Base-by-base conservation (phyloP, 208 protist species). In the Crithidia sp. region DNA sequence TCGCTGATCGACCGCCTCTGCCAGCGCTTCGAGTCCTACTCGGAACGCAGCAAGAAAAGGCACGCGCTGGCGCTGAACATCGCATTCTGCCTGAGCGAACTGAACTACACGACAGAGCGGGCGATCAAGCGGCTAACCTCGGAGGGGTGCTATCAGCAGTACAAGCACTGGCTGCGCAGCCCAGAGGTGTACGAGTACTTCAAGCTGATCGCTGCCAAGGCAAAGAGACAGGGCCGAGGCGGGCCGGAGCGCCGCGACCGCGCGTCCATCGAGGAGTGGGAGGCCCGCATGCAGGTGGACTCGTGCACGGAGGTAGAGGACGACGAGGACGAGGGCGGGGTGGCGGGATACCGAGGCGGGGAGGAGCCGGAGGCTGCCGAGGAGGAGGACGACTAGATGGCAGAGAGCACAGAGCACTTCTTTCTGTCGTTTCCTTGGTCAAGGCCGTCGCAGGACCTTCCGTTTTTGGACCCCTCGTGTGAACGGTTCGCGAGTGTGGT, bases 1-100 rank as follows among this genome's bases (percentile, higher is more conserved):
- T 97, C 92, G 10, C 81, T 97, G 28, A 89, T 97, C 62, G 89
- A 94, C n/a, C 81, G 89, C 10, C 82, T 97, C 17, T 95, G 89
- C 70, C 86, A 92, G 71, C 88, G 93, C 57, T 97, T 97, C 72
- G 86, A 89, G 57, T 49, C 87, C 12, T 97, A 86, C 77, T 88
- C 87, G 5, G 90, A 95, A 76, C 85, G 86, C 39, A 86, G 86
- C 63, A 89, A 86, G 67, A 91, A 87, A 66, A 91, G 87, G 63
- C 84, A 69, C 8, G 70, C 86, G 47, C 65, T 95, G 49, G 90
- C 90, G 40, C 80, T 81, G 52, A 97, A 95, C 75, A 82, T 97
- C 58, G 88, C 90, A 2, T 97, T 95, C 76, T 95, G 90, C 66
- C 78, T 97, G 45, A 76, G 76, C 50, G 90, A 97, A 67, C 83